phyloP scores from a whole-genome alignment of 164 flowering plant species.

The Akebia trifoliata region DNA sequence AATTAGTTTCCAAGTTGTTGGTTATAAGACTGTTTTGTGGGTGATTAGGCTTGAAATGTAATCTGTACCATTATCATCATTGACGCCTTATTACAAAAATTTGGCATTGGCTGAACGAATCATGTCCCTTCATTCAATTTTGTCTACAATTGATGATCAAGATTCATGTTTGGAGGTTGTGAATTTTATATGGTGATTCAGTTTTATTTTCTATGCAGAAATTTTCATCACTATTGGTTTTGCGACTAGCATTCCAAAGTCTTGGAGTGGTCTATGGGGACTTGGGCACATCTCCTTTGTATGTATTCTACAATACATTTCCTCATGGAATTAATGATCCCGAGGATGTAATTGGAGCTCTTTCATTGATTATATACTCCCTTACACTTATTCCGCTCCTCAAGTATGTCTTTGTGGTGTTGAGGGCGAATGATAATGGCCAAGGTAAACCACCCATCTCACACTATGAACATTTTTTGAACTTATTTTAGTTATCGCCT shows the following conservation, averaged over 20 bases:
- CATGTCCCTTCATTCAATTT: no score
- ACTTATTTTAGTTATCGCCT: neutral
- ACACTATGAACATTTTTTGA: neutral
- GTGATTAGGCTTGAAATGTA: no score
- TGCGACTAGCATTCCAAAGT: slow-evolving; percentile 85
- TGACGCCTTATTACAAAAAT: no score
- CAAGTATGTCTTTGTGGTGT: slow-evolving; percentile 81
- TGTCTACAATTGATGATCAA: no score
- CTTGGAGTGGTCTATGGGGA: slow-evolving; percentile 97
- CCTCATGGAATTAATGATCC: slow-evolving; percentile 54
- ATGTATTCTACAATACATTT: slow-evolving; percentile 92
- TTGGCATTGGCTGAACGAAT: no score
- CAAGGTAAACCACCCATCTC: slow-evolving; percentile 55
- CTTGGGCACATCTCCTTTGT: slow-evolving; percentile 94
- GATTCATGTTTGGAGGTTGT: no score
- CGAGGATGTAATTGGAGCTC: slow-evolving; percentile 89
- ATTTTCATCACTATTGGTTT: slow-evolving; percentile 61
- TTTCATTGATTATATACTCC: slow-evolving; percentile 89
- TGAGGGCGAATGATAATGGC: slow-evolving; percentile 85
- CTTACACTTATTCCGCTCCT: slow-evolving; percentile 82
- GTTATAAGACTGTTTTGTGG: slow-evolving; percentile 2
- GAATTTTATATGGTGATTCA: slow-evolving; percentile 8
- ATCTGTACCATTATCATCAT: no score
- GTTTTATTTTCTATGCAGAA: slow-evolving; percentile 41
- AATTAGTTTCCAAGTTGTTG: no score